phyloP scores from a whole-genome alignment of 176 grass and related monocot species.

The Metroxylon sagu region DNA sequence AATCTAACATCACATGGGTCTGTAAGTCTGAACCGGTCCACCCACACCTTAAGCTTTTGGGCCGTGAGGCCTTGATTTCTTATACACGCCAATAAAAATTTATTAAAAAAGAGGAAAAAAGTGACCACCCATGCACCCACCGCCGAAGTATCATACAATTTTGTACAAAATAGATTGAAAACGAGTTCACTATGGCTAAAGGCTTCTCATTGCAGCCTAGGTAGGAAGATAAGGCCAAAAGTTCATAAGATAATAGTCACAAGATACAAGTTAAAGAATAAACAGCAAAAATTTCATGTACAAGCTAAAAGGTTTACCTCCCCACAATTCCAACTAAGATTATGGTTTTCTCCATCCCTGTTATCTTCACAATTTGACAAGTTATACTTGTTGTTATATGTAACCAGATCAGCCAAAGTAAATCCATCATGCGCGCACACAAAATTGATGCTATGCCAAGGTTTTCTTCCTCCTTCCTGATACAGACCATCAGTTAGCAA shows the following conservation, averaged over 20 bases:
- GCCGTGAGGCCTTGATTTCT: no score
- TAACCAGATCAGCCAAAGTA: constrained; percentile 90
- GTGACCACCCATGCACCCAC: no score
- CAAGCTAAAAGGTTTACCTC: constrained; percentile 35
- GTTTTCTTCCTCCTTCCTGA: constrained; percentile 86
- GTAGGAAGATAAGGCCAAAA: neutral
- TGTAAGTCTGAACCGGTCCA: no score
- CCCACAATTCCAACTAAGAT: constrained; percentile 96
- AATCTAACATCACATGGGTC: no score
- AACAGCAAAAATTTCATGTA: no score
- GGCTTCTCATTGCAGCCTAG: no score
- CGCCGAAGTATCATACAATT: no score
- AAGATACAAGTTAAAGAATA: no score
- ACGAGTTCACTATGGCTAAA: neutral
- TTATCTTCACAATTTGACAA: constrained; percentile 80
- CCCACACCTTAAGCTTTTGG: no score
- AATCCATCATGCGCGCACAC: constrained; percentile 98
- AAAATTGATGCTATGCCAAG: constrained; percentile 94
- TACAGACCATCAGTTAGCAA: neutral
- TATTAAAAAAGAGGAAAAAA: no score
- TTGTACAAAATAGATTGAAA: no score
- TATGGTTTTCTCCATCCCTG: constrained; percentile 93
- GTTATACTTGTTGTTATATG: constrained; percentile 93
- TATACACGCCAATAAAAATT: no score
- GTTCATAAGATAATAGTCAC: neutral